Base-by-base conservation (phyloP, 163 green algal genomes). In the Prototheca cutis region DNA sequence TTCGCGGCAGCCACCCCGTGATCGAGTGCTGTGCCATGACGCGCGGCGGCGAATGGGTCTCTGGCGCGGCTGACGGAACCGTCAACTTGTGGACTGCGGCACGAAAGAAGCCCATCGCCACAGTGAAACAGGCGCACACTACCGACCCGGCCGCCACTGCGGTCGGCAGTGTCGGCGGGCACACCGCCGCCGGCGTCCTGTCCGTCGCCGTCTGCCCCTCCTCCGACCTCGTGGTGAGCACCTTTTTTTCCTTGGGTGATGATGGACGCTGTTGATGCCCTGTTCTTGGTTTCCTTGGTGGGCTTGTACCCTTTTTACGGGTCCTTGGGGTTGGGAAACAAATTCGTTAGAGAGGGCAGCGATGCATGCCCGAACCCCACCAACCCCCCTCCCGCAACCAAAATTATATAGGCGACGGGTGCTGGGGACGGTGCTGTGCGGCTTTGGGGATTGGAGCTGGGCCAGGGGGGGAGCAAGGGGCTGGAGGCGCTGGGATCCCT, bases 351-450 rank as follows among this genome's bases (percentile, higher is more conserved):
- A n/a, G n/a, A n/a, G n/a, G n/a, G n/a, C n/a, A n/a, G n/a, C n/a
- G n/a, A n/a, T n/a, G n/a, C n/a, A n/a, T n/a, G n/a, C n/a, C n/a
- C n/a, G n/a, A n/a, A n/a, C n/a, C n/a, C n/a, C n/a, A n/a, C n/a
- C n/a, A n/a, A n/a, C n/a, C n/a, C n/a, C n/a, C n/a, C n/a, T n/a
- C n/a, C n/a, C n/a, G n/a, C n/a, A n/a, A n/a, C n/a, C n/a, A n/a
- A n/a, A n/a, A n/a, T n/a, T n/a, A n/a, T n/a, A n/a, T n/a, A 87
- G 80, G 91, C 85, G 4, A 89, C 72, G 56, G 91, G 91, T 4
- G 91, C 91, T 0, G 89, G 80, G 0, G 86, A 97, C 61, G 90
- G 91, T 5, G 34, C 76, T 15, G 74, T 98, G 23, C 80, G 86
- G 45, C 69, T 98, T 29, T 98, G 91, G 91, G 55, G 51, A 10